Base-by-base conservation (phyloP, 495 filamentous ascomycete genomes). In the Hypoxylon trugodes region DNA sequence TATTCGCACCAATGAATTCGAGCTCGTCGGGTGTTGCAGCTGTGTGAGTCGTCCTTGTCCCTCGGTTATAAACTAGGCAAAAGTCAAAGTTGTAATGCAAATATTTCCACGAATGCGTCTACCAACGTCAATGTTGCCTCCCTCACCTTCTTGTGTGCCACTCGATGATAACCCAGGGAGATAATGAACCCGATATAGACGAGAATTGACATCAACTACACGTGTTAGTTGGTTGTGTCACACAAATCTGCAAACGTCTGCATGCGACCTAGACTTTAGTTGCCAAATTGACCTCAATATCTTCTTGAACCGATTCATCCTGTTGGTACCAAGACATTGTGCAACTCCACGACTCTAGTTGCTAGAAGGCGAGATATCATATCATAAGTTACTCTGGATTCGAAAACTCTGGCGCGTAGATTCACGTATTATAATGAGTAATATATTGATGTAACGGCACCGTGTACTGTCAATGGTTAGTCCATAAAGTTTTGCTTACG, bases 361-460 rank as follows among this genome's bases (percentile, higher is more conserved):
- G 53, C 54, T 26, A 43, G 45, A 28, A 48, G 33, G 13, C 2
- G 1, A 41, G 41, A 42, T 7, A 6, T 18, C 6, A 9, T 38
- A 26, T 51, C 19, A 12, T 43, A 55, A 43, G 21, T 25, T 38
- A 47, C 9, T 26, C 22, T 48, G 46, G 48, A 28, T 33, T 26
- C 9, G 48, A 55, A 30, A 66, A 43, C 48, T 49, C 38, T 60
- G 41, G 38, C 41, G 21, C 30, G 21, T 26, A 21, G 13, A 55
- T 22, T 7, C 38, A 37, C 28, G n/a, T 16, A 58, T 42, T 28
- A 56, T 10, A 40, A 35, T 21, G 42, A 58, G 38, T 8, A 40
- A 59, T 48, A 65, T 28, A 26, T 57, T 38, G 40, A 65, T 65
- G 53, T 49, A 59, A 65, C 54, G 25, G 16, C 38, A 54, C 37